phyloP scores from a whole-genome alignment of 2,329 filamentous ascomycete genomes.

The Sclerotinia spermophila region DNA sequence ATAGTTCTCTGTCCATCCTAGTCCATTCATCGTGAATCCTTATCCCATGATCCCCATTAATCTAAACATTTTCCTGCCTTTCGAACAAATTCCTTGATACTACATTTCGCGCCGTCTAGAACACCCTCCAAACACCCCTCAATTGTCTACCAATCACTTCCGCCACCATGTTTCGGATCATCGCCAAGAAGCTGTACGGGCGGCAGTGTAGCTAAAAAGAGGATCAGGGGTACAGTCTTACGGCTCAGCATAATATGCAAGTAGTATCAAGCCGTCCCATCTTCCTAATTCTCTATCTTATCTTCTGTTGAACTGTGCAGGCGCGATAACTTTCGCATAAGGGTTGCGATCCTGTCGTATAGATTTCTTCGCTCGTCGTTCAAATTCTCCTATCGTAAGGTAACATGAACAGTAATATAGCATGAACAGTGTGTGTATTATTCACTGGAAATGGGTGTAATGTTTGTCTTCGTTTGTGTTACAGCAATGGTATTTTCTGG shows the following conservation, averaged over 20 bases:
- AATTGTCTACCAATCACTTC: neutral
- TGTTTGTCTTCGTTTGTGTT: neutral
- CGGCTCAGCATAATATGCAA: neutral
- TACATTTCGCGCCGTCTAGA: neutral
- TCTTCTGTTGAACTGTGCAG: neutral
- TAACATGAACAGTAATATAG: neutral
- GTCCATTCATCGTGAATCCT: neutral
- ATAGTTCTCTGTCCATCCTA: neutral
- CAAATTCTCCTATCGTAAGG: neutral
- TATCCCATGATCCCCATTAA: neutral
- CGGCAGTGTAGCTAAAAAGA: neutral
- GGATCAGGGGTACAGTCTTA: conserved; percentile 4
- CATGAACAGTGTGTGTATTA: neutral
- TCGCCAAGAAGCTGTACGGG: neutral
- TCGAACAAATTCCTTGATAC: neutral
- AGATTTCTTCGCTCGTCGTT: neutral
- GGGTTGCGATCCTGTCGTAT: neutral
- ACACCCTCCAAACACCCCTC: neutral
- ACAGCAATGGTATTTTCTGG: neutral
- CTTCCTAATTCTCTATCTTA: neutral
- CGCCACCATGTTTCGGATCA: conserved; percentile 7
- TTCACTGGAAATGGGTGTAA: neutral
- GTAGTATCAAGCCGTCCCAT: neutral
- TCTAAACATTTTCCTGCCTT: neutral
- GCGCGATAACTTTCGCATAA: neutral